phyloP scores from a whole-genome alignment of 768 basidiomycete genomes.

The Tylopilus plumbeoviolaceoides region DNA sequence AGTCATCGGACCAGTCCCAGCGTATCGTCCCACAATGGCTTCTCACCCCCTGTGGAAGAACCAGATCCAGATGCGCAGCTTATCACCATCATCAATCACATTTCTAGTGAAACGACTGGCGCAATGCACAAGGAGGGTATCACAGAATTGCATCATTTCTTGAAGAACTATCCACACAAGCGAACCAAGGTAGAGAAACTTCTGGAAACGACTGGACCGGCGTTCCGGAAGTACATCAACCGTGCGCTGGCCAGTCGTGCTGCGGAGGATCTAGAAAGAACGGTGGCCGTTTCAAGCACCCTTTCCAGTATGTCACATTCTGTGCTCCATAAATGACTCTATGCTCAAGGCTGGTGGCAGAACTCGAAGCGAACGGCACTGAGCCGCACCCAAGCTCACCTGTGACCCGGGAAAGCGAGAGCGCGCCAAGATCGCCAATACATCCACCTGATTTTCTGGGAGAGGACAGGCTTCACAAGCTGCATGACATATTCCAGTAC shows the following conservation, averaged over 20 bases:
- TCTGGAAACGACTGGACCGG: constrained; percentile 82
- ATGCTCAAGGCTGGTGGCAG: constrained; percentile 33
- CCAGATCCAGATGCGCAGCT: constrained; percentile 86
- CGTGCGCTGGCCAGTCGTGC: constrained; percentile 83
- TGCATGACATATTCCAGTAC: constrained; percentile 84
- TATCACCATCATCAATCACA: constrained; percentile 78
- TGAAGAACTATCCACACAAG: constrained; percentile 88
- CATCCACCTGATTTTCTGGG: constrained; percentile 33
- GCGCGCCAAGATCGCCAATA: constrained; percentile 34
- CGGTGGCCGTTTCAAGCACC: constrained; percentile 78
- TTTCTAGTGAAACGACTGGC: constrained; percentile 84
- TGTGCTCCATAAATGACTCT: not conserved
- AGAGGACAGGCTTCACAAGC: constrained; percentile 65
- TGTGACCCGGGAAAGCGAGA: constrained; percentile 24
- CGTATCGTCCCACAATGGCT: constrained; percentile 55
- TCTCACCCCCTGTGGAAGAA: constrained; percentile 61
- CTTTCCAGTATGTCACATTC: constrained; percentile 58
- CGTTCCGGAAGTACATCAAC: constrained; percentile 89
- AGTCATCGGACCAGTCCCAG: constrained; percentile 69
- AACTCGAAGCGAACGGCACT: constrained; percentile 55
- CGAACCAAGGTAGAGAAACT: constrained; percentile 79
- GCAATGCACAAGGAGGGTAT: constrained; percentile 92
- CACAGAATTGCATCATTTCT: constrained; percentile 88
- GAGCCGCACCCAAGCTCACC: constrained; percentile 35
- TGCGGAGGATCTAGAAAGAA: constrained; percentile 80